A percentile compares a stretch with the other conserved stretches of the same genome.
phyloP scores from a whole-genome alignment of 768 basidiomycete species.

The Hygrocybe coccinea region DNA sequence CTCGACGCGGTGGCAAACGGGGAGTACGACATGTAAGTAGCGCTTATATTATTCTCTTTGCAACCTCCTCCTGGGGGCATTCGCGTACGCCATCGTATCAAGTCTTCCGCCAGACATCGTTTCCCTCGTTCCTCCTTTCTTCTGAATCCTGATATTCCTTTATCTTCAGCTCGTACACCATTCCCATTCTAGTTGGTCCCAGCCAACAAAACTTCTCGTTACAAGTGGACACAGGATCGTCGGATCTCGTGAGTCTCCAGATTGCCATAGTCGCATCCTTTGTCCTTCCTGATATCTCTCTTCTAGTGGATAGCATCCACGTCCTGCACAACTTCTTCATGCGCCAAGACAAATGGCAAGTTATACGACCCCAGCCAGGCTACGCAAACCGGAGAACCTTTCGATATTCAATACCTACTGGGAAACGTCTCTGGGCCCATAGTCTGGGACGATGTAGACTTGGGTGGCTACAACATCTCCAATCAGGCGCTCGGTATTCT shows the following conservation, averaged over 20 bases:
- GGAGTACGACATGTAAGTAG: constrained; percentile 58
- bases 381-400: constrained; percentile 36
- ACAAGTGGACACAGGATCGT: constrained; percentile 79
- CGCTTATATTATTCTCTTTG: not conserved
- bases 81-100: not conserved
- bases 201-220: constrained; percentile 50
- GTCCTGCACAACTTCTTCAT: constrained; percentile 54
- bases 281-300: not conserved
- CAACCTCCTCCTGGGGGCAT: not conserved
- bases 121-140: too few species aligned
- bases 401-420: constrained; percentile 54
- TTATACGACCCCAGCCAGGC: constrained; percentile 55
- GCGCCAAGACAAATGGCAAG: constrained; percentile 41
- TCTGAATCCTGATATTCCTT: too few species aligned
- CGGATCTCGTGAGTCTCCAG: constrained; percentile 55
- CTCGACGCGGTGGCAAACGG: constrained; percentile 52
- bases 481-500: constrained; percentile 66
- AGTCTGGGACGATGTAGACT: constrained; percentile 58
- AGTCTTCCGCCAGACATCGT: too few species aligned
- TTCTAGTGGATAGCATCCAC: constrained; percentile 70
- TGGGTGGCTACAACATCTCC: constrained; percentile 61
- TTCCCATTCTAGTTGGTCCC: constrained; percentile 53
- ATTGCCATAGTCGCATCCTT: constrained; percentile 1
- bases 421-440: constrained; percentile 60
- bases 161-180: constrained; percentile 53